phyloP scores from a whole-genome alignment of 257 asterid species.

The Prunella vulgaris region DNA sequence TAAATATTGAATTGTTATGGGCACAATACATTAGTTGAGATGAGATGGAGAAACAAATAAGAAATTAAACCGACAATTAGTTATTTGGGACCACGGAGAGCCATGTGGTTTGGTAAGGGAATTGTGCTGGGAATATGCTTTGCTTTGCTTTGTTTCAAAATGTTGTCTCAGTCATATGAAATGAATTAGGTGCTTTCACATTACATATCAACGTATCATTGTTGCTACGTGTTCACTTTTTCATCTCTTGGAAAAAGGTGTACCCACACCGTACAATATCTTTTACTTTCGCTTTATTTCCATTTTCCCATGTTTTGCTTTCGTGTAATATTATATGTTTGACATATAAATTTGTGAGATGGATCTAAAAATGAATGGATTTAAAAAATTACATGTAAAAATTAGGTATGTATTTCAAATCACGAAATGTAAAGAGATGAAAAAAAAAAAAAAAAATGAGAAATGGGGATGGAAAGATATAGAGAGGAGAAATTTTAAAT shows the following conservation, averaged over 20 bases:
- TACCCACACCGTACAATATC: not conserved
- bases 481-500: too few relatives aligned
- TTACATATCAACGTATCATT: not conserved
- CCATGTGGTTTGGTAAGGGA: not conserved
- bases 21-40: too few relatives aligned
- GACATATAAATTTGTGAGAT: too few relatives aligned
- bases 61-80: not conserved
- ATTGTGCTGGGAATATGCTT: conserved; percentile 1
- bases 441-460: too few relatives aligned
- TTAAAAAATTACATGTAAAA: too few relatives aligned
- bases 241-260: not conserved
- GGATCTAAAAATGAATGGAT: too few relatives aligned
- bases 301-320: not conserved
- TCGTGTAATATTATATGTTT: too few relatives aligned
- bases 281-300: not conserved
- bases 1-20: not conserved
- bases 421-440: too few relatives aligned
- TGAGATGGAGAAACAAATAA: not conserved
- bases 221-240: not conserved
- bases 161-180: not conserved
- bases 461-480: too few relatives aligned
- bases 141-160: not conserved
- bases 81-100: not conserved
- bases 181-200: not conserved
- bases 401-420: too few relatives aligned